These are phyloP conservation scores for Cyclocybe aegerita DNA, from an alignment of 768 basidiomycete genomes.

Conservation along the genomic window DNA sequence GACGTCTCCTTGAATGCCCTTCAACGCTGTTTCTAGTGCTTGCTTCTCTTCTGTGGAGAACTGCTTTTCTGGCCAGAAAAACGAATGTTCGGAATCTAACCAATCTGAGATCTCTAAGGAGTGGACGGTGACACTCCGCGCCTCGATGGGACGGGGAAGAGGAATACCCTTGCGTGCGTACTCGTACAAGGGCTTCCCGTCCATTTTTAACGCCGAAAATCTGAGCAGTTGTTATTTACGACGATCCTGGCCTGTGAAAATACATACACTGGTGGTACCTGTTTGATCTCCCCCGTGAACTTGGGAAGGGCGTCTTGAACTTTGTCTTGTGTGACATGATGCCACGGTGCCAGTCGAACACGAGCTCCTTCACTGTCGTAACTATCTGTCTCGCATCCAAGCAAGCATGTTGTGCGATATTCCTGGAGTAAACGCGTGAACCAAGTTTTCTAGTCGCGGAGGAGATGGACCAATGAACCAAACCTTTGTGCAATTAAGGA, in stretches of 20 bases:
- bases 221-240: conserved; percentile 37
- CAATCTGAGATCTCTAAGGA: conserved; percentile 78
- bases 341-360: conserved; percentile 76
- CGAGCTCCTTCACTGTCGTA: conserved; percentile 90
- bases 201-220: conserved; percentile 98
- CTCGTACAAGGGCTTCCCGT: conserved; percentile 92
- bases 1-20: conserved; percentile 41
- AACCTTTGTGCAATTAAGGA: conserved; percentile 90
- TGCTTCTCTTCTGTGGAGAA: conserved; percentile 68
- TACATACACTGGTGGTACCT: conserved; percentile 88
- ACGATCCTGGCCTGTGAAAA: background rate
- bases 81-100: conserved; percentile 74
- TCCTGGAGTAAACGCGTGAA: conserved; percentile 52
- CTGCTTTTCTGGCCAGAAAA: conserved; percentile 71
- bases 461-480: background rate
- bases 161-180: conserved; percentile 92
- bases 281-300: conserved; percentile 87
- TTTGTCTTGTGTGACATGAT: conserved; percentile 76
- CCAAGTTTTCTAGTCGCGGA: background rate
- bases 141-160: conserved; percentile 91
- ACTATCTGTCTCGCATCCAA: conserved; percentile 93
- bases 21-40: conserved; percentile 66
- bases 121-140: conserved; percentile 80
- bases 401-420: conserved; percentile 85
- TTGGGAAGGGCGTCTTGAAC: conserved; percentile 66